Base-by-base conservation (phyloP, 2,329 filamentous ascomycete genomes). In the Scleromitrula shiraiana region DNA sequence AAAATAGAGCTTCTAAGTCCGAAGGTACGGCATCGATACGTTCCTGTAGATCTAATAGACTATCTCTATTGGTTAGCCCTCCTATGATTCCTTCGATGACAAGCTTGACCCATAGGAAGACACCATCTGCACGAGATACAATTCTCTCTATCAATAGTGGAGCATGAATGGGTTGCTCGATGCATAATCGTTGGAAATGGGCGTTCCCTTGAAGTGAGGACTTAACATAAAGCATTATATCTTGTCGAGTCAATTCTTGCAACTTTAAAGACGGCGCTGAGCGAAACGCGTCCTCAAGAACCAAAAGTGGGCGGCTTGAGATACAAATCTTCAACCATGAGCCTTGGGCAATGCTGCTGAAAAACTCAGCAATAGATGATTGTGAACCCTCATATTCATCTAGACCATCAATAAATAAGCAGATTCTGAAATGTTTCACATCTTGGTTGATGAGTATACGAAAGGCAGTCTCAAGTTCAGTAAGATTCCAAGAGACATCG, bases 1-100 rank as follows among this genome's bases (percentile, higher is more conserved):
- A 26, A 40, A 58, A 60, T 4, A 57, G 30, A 14, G 36, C 26
- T 20, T 61, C 53, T 3, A 64, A 40, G 27, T 56, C 56, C 2
- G 30, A 7, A 2, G 61, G 61, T 2, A 59, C 10, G 3, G 23
- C 12, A 7, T 44, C 22, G 0, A 63, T 39, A 15, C 59, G 35
- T 20, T 37, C 20, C 19, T 52, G 42, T 3, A 64, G 49, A 35
- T 57, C 42, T 8, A 29, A 29, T 1, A 60, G 29, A 2, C 24
- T 24, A 35, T 62, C 61, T 1, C 35, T 38, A 37, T 54, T 48
- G 1, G 8, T 33, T 1, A 54, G 27, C 3, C 52, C 52, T 40
- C 30, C 35, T 6, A 50, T 3, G 1, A 56, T 30, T 2, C 40
- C 45, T n/a, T n/a, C 9, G 4, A 56, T 27, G 12, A 50, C 50